These are phyloP conservation scores for Xylariaceae sp. DNA, from an alignment of 2,329 filamentous ascomycete genomes.

Conservation along the genomic window DNA sequence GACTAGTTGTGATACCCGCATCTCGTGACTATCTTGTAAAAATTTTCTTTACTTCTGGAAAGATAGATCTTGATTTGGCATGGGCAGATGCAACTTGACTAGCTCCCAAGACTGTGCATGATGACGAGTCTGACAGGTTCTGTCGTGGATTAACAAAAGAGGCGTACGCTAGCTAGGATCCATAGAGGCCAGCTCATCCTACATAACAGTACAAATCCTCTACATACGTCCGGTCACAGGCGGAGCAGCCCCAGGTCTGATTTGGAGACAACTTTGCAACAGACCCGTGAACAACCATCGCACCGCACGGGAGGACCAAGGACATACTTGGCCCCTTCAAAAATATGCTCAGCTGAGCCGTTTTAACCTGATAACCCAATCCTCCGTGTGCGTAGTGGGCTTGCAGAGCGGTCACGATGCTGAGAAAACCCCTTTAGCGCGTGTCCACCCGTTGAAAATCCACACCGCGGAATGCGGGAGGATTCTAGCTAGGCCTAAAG, in stretches of 20 bases:
- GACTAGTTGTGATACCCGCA: background rate
- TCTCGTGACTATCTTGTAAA: conserved; percentile 10
- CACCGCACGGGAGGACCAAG: too few relatives aligned
- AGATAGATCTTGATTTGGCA: too few relatives aligned
- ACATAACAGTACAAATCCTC: conserved; percentile 14
- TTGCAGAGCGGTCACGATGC: conserved; percentile 15
- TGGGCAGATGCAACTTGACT: conserved; percentile 4
- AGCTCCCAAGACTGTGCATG: background rate
- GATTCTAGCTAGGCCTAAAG: conserved; percentile 14
- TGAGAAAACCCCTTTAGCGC: conserved; percentile 19
- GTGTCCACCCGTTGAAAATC: conserved; percentile 17
- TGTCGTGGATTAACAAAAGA: too few relatives aligned
- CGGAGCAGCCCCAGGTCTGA: too few relatives aligned
- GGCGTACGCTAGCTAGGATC: conserved; percentile 10
- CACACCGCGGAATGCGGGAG: conserved; percentile 31
- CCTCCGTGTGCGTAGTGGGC: conserved; percentile 15
- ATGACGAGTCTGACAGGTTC: conserved; percentile 13
- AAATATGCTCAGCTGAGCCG: too few relatives aligned
- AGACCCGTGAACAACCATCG: too few relatives aligned
- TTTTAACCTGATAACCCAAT: conserved; percentile 1
- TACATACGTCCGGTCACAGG: conserved; percentile 9
- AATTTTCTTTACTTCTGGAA: too few relatives aligned
- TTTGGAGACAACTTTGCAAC: too few relatives aligned
- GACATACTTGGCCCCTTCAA: background rate
- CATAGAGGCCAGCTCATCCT: conserved; percentile 20